Percentiles rank a stretch among this genome's conserved stretches.
Conservation (phyloP, 2,329 filamentous ascomycete species). For the Biscogniauxia sp. region DNA sequence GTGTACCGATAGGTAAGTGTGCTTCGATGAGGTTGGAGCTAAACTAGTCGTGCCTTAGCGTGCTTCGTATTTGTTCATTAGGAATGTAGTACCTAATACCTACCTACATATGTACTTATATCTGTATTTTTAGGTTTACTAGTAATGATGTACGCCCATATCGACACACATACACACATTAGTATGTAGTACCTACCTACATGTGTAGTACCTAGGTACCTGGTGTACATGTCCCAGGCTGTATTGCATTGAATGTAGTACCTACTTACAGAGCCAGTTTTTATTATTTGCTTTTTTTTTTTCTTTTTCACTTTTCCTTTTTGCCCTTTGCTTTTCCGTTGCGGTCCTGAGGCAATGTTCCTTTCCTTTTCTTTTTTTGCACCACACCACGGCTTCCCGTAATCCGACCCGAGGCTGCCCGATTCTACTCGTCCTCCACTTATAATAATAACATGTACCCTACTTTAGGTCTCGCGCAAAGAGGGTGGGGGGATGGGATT, state of each 20-base stretch:
- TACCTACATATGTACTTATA: neutral
- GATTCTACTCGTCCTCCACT: neutral
- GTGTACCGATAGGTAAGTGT: neutral
- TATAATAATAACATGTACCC: neutral
- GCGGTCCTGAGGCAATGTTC: neutral
- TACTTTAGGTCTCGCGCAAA: neutral
- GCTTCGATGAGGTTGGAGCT: neutral
- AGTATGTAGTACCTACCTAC: no score
- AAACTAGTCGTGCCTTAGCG: neutral
- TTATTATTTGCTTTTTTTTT: neutral
- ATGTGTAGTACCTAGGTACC: no score
- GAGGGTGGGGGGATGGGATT: neutral
- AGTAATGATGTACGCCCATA: no score
- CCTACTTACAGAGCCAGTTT: neutral
- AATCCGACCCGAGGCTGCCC: constrained; percentile 1
- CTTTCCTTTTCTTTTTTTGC: neutral
- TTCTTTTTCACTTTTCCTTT: neutral
- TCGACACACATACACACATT: no score
- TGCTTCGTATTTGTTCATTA: neutral
- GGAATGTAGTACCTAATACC: neutral
- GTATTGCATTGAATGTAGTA: neutral
- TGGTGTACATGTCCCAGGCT: neutral
- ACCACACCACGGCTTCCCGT: neutral
- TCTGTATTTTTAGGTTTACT: neutral
- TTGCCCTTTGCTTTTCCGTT: neutral